Percentiles rank a stretch among this genome's conserved stretches.
These are phyloP conservation scores for Pyrenophora graminea DNA, from an alignment of 2,329 filamentous ascomycete species.

Conservation along the genomic window DNA sequence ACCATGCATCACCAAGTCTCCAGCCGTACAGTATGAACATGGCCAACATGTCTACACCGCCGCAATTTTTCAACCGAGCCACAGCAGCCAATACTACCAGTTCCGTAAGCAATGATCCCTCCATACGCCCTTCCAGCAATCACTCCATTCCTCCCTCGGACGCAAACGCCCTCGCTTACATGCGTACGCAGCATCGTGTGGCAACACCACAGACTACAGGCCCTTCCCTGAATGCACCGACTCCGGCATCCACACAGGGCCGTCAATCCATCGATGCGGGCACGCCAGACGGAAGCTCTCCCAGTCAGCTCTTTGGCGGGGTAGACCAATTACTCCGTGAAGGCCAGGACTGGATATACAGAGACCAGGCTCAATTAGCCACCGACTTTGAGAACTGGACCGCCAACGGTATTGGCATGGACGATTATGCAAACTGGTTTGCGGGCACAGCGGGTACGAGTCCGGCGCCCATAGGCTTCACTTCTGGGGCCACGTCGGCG, in stretches of 20 bases:
- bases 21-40: constrained; percentile 40
- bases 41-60: constrained; percentile 28
- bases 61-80: constrained; percentile 30
- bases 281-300: constrained; percentile 45
- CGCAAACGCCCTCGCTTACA: constrained; percentile 35
- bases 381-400: constrained; percentile 67
- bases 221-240: constrained; percentile 23
- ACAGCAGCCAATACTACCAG: constrained; percentile 21
- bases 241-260: constrained; percentile 29
- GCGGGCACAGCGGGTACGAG: constrained; percentile 25
- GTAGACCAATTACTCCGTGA: constrained; percentile 65
- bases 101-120: constrained; percentile 29
- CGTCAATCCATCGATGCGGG: constrained; percentile 34
- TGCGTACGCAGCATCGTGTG: constrained; percentile 36
- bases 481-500: not conserved
- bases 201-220: constrained; percentile 18
- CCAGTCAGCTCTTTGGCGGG: constrained; percentile 61
- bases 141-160: constrained; percentile 40
- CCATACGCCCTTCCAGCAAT: constrained; percentile 34
- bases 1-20: constrained; percentile 30
- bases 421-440: constrained; percentile 41
- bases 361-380: constrained; percentile 65
- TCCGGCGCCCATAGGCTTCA: constrained; percentile 9
- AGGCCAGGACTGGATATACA: constrained; percentile 65
- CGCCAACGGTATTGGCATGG: constrained; percentile 25